A percentile compares a stretch with the other conserved stretches of the same genome.
These are phyloP conservation scores for Smallanthus sonchifolius DNA, from an alignment of 129 eudicot species.

Conservation along the genomic window DNA sequence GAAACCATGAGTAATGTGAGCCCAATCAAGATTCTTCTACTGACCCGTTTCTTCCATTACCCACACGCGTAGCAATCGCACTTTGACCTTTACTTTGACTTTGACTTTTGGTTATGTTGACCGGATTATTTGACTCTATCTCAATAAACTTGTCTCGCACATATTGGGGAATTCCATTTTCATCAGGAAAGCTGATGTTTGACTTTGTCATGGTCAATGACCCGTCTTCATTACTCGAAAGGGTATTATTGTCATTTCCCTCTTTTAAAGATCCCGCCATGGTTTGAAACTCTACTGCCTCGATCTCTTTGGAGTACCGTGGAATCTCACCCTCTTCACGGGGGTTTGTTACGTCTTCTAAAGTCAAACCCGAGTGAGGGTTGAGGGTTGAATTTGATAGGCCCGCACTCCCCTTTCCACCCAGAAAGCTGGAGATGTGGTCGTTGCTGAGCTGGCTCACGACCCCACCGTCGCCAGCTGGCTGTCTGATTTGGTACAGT, in stretches of 20 bases:
- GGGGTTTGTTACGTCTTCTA: conserved; percentile 26
- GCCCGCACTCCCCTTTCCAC: conserved; percentile 26
- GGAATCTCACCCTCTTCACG: conserved; percentile 34
- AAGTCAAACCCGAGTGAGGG: conserved; percentile 21
- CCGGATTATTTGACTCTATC: conserved; percentile 16
- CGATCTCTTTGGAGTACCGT: conserved; percentile 24
- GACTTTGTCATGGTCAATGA: conserved; percentile 12
- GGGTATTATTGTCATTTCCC: conserved; percentile 13
- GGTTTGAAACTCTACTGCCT: conserved; percentile 24
- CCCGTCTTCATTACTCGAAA: conserved; percentile 5
- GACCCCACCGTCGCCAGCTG: background rate
- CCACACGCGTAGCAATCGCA: background rate
- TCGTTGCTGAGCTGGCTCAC: conserved; percentile 11
- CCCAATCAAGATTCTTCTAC: conserved; percentile 13
- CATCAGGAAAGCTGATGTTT: conserved; percentile 27
- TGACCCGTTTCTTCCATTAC: background rate
- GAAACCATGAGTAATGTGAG: background rate
- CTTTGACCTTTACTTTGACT: conserved; percentile 8
- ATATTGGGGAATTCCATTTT: conserved; percentile 33
- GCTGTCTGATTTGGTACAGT: conserved; percentile 28
- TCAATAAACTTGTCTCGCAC: conserved; percentile 23
- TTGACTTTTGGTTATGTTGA: background rate
- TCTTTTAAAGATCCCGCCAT: conserved; percentile 1
- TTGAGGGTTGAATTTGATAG: conserved; percentile 17
- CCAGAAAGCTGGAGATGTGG: conserved; percentile 15